Evolutionary conservation across 1,284 basidiomycete genomes (phyloP).

Genomic region (Leucoagaricus sp.): DNA sequence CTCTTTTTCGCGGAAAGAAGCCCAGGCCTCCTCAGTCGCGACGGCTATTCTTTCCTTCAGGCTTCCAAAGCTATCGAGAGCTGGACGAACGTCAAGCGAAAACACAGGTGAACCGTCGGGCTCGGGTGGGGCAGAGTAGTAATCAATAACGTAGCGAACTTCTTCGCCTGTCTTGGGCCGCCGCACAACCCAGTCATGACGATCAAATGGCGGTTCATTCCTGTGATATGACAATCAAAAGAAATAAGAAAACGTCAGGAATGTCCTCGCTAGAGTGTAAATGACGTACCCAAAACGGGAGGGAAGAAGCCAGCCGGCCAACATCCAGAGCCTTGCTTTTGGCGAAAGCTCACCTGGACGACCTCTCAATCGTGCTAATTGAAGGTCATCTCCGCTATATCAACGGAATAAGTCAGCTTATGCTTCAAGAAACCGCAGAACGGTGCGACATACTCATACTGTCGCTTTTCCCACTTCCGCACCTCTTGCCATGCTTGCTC

Average conservation of each 20-base stretch:
- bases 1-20: conserved; percentile 35
- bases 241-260: neutral
- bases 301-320: conserved; percentile 88
- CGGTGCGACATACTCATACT: conserved; percentile 52
- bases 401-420: neutral
- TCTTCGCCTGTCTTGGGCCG: conserved; percentile 73
- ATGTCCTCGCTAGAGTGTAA: too few species aligned
- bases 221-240: conserved; percentile 40
- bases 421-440: too few species aligned
- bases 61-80: conserved; percentile 78
- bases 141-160: conserved; percentile 95
- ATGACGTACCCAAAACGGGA: conserved; percentile 80
- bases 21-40: conserved; percentile 75
- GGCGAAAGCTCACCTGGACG: conserved; percentile 87
- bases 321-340: conserved; percentile 85
- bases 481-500: conserved; percentile 98
- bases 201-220: conserved; percentile 91
- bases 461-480: conserved; percentile 86
- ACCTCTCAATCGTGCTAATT: conserved; percentile 87
- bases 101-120: conserved; percentile 90
- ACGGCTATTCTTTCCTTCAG: conserved; percentile 70
- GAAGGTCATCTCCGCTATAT: conserved; percentile 50
- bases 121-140: conserved; percentile 88
- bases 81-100: conserved; percentile 89
- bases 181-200: conserved; percentile 97